Base-by-base conservation (phyloP, 345 rosid species). In the Microthlaspi erraticum region DNA sequence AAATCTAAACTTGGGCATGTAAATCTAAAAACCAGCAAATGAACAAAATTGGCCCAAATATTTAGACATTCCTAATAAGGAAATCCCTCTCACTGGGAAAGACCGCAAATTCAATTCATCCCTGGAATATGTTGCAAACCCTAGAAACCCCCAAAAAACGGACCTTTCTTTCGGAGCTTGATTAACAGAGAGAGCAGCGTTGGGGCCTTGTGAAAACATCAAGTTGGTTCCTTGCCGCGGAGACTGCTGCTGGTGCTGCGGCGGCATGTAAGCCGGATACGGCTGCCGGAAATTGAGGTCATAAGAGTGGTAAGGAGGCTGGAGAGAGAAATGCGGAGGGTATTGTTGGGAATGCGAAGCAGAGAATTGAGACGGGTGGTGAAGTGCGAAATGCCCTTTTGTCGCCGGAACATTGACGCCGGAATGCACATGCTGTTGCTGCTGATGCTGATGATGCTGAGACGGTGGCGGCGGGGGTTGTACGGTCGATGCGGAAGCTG, bases 241-340 rank as follows among this genome's bases (percentile, higher is more conserved):
- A 12, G 46, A 72, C 61, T 52, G 84, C 34, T 36, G 74, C 18
- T 19, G 67, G 66, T 61, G 65, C 49, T 67, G 61, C 51, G 78
- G 81, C 46, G 78, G 75, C 38, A 37, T 74, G 44, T 70, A 73
- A 37, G 74, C 43, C 10, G 82, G 82, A 23, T 70, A 86, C 0
- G 83, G 81, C 73, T 88, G 91, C 20, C 83, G 82, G 81, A 92
- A 92, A 83, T 87, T 89, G 26, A 89, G 86, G 71, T 87, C 89
- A 36, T 87, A 92, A 19, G 88, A 78, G 64, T 71, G 87, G 31
- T 71, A 66, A 51, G 71, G 82, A n/a, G 65, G 79, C 42, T 73
- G 88, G 26, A 83, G 77, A 81, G 77, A 62, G 73, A 85, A 83
- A 82, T 80, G 89, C 57, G 83, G 73, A 73, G 81, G 20, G 57